Conservation (phyloP, 257 asterid species). For the Eustoma russellianum region DNA sequence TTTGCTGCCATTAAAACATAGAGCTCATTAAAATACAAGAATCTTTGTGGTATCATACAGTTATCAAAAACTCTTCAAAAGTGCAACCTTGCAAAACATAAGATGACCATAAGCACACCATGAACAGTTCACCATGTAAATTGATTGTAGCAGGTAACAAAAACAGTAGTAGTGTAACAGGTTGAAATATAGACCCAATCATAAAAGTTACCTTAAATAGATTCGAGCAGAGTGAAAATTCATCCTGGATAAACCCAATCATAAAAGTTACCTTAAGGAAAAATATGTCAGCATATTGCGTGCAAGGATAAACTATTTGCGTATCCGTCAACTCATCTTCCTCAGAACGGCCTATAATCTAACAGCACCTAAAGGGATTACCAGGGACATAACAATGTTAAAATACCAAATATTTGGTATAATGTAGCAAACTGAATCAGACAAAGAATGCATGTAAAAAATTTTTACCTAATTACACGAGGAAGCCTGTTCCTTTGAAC, state of each 20-base stretch:
- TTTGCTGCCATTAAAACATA: too few relatives aligned
- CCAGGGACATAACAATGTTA: too few relatives aligned
- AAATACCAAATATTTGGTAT: neutral
- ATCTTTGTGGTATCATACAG: too few relatives aligned
- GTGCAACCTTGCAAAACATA: too few relatives aligned
- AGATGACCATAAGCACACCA: too few relatives aligned
- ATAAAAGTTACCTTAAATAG: conserved; percentile 47
- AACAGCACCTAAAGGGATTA: conserved; percentile 46
- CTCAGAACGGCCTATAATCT: conserved; percentile 80
- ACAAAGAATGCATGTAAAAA: neutral
- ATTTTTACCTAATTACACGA: conserved; percentile 47
- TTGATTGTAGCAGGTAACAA: too few relatives aligned
- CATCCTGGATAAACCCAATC: conserved; percentile 47
- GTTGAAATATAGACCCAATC: too few relatives aligned
- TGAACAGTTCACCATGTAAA: too few relatives aligned
- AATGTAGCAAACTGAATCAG: neutral
- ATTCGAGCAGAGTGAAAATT: conserved; percentile 67
- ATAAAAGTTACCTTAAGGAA: conserved; percentile 54
- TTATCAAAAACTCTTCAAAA: too few relatives aligned
- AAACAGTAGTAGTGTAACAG: too few relatives aligned
- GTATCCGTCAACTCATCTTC: conserved; percentile 78
- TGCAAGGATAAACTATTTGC: conserved; percentile 84
- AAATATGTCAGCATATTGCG: conserved; percentile 89
- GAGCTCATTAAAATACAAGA: too few relatives aligned
- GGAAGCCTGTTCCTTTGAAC: conserved; percentile 72